Conservation (phyloP, 139 green algal genomes). For the Yamagishiella unicocca region DNA sequence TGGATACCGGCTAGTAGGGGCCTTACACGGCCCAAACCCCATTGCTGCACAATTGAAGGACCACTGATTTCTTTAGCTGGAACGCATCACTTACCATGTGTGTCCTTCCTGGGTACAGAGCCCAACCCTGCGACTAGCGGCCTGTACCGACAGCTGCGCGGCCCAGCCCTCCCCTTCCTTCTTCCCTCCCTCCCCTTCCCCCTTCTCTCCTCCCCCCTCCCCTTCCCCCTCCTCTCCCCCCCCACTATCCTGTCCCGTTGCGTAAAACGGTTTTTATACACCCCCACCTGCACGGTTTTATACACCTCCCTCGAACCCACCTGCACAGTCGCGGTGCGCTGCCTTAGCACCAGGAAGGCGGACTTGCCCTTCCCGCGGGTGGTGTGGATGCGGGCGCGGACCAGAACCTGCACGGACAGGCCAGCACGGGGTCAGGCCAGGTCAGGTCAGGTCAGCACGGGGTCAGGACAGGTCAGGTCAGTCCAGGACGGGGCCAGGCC, state of each 20-base stretch:
- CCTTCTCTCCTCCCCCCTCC: not conserved
- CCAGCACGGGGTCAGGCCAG: too few relatives aligned
- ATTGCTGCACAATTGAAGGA: too few relatives aligned
- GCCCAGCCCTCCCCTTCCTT: not conserved
- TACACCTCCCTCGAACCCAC: conserved; percentile 33
- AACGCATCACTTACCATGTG: too few relatives aligned
- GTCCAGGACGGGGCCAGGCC: too few relatives aligned
- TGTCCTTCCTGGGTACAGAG: too few relatives aligned
- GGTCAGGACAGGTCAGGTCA: too few relatives aligned
- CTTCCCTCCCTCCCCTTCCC: not conserved
- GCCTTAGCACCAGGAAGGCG: conserved; percentile 94
- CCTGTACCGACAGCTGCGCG: not conserved
- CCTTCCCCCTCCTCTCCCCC: not conserved
- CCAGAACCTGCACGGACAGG: conserved; percentile 77
- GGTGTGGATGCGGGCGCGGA: conserved; percentile 88
- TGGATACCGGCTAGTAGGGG: too few relatives aligned
- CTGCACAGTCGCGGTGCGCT: conserved; percentile 90
- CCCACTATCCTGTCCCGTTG: not conserved
- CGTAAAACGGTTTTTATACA: too few relatives aligned
- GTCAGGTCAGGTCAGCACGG: too few relatives aligned
- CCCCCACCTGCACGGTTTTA: not conserved
- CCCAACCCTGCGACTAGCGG: too few relatives aligned
- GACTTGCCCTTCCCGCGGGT: conserved; percentile 97
- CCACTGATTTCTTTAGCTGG: too few relatives aligned
- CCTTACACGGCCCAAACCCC: too few relatives aligned